Conservation (phyloP, 1,284 basidiomycete species). For the Ustilago hordei region DNA sequence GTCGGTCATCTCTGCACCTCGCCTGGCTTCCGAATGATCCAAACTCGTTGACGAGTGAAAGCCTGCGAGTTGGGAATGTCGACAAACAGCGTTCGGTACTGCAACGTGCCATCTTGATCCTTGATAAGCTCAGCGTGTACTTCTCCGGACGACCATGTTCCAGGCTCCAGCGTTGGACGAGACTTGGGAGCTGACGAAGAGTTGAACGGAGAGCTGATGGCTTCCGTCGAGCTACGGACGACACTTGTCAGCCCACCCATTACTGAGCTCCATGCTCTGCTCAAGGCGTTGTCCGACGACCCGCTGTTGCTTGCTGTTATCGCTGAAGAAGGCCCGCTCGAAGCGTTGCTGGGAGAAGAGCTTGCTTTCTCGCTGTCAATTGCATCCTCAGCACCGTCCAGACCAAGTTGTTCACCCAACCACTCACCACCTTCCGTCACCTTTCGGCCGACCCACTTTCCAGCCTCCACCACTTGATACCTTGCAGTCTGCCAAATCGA, state of each 20-base stretch:
- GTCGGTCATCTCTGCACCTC: constrained; percentile 50
- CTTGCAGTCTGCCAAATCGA: constrained; percentile 52
- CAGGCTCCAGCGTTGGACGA: constrained; percentile 36
- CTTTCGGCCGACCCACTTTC: constrained; percentile 51
- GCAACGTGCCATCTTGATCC: constrained; percentile 58
- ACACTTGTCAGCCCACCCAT: constrained; percentile 35
- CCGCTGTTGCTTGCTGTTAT: neutral
- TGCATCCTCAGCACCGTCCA: constrained; percentile 9
- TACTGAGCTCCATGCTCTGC: constrained; percentile 37
- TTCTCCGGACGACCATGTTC: constrained; percentile 61
- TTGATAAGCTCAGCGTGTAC: constrained; percentile 62
- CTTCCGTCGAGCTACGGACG: constrained; percentile 37
- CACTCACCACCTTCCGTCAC: constrained; percentile 50
- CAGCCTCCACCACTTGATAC: constrained; percentile 43
- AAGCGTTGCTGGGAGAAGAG: neutral
- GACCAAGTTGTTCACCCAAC: constrained; percentile 44
- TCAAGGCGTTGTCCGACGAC: constrained; percentile 19
- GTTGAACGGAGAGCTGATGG: constrained; percentile 29
- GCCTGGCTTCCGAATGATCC: constrained; percentile 49
- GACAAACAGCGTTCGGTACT: constrained; percentile 58
- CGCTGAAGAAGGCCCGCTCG: neutral
- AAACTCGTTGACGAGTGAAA: constrained; percentile 48
- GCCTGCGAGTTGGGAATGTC: constrained; percentile 60
- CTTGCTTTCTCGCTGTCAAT: constrained; percentile 1
- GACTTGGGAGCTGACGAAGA: constrained; percentile 21